Evolutionary conservation across 192 early-diverging fungal genomes (phyloP).

Genomic region (Coemansia reversa): DNA sequence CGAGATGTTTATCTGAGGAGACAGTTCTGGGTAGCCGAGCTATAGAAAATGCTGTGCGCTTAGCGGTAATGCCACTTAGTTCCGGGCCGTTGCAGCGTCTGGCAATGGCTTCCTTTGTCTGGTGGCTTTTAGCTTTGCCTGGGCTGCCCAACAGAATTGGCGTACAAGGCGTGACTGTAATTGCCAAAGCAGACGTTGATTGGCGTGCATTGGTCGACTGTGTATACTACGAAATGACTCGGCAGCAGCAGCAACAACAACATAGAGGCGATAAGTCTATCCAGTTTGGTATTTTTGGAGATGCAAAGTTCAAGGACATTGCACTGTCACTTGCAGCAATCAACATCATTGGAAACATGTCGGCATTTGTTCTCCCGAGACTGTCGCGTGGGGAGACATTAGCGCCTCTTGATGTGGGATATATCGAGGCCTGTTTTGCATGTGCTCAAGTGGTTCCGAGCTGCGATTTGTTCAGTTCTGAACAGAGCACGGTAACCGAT

Average conservation of each 20-base stretch:
- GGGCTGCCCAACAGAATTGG: constrained; percentile 44
- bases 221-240: constrained; percentile 10
- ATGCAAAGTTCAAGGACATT: background rate
- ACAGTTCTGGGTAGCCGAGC: background rate
- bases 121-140: constrained; percentile 33
- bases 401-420: constrained; percentile 15
- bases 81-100: constrained; percentile 7
- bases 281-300: constrained; percentile 11
- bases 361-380: constrained; percentile 42
- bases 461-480: constrained; percentile 31
- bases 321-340: constrained; percentile 26
- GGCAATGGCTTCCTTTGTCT: constrained; percentile 29
- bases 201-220: constrained; percentile 17
- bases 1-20: constrained; percentile 10
- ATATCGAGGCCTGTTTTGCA: constrained; percentile 33
- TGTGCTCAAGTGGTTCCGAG: constrained; percentile 31
- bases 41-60: constrained; percentile 1
- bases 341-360: constrained; percentile 43
- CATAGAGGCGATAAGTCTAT: background rate
- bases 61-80: constrained; percentile 22
- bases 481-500: background rate
- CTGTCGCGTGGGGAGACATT: constrained; percentile 16
- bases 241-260: constrained; percentile 9
- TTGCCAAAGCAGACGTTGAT: constrained; percentile 20
- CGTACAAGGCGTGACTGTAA: constrained; percentile 23